Base-by-base conservation (phyloP, 768 basidiomycete species). In the Rhodotorula taiwanensis region DNA sequence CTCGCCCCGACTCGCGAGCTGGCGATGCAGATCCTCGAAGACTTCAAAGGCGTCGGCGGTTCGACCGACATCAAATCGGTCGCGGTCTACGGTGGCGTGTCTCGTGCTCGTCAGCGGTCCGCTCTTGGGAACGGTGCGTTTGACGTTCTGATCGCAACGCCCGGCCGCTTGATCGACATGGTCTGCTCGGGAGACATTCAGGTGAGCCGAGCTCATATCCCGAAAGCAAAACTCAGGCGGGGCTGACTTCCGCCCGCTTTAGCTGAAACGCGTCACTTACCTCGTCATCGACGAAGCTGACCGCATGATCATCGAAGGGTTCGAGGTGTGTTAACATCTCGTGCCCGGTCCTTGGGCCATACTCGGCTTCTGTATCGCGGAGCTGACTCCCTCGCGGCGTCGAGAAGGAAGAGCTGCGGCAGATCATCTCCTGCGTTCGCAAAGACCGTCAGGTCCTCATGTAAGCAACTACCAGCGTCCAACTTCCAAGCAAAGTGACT, bases 211-310 rank as follows among this genome's bases (percentile, higher is more conserved):
- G 23, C 8, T 15, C 43, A 90, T 94, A n/a, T n/a, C n/a, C n/a
- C 95, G 74, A 91, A 94, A 75, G 81, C 95, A 55, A 79, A 94
- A 66, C 94, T 92, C 25, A 90, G 90, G 61, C 94, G 95, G 75
- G 90, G 88, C 70, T 90, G 93, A 28, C 27, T 25, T 90, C 43
- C 95, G 95, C 75, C 76, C 81, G 83, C 62, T 86, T n/a, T 95
- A 97, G 76, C 16, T 88, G 95, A 74, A 86, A 87, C 65, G 87
- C 86, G 69, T 97, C 85, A 92, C 89, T 78, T 78, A 84, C 74
- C 79, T 99, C 18, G 95, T 92, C 73, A 91, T 99, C 89, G 95
- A 99, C 76, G 95, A 99, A 77, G 95, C 95, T 1, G 95, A 99
- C 77, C 81, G 95, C 61, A 99, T 99, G 95, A 90, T 99, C 63